phyloP scores from a whole-genome alignment of 2,329 filamentous ascomycete genomes.

The Pyrenochaeta sp. region DNA sequence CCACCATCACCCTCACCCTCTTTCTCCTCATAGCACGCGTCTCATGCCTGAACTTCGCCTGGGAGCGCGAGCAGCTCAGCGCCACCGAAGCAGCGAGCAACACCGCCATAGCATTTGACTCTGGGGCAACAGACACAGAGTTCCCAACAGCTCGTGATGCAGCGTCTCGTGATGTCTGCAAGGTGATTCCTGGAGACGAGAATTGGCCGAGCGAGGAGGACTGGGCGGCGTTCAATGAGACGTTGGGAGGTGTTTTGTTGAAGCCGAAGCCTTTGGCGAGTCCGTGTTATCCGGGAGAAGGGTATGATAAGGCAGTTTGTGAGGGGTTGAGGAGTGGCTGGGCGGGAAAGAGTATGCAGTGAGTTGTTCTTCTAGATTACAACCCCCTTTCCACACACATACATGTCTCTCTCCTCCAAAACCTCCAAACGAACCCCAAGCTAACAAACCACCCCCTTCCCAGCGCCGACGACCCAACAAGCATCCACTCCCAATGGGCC shows the following conservation, averaged over 20 bases:
- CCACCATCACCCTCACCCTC: background rate
- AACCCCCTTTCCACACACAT: too few species aligned
- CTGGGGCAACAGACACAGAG: background rate
- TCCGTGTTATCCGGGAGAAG: constrained; percentile 29
- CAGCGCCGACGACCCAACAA: constrained; percentile 32
- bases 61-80: constrained; percentile 30
- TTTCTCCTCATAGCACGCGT: too few species aligned
- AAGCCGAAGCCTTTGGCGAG: constrained; percentile 30
- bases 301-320: constrained; percentile 25
- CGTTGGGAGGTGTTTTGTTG: constrained; percentile 28
- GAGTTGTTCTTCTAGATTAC: constrained; percentile 1
- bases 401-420: too few species aligned
- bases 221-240: constrained; percentile 32
- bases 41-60: constrained; percentile 39
- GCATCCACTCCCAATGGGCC: constrained; percentile 33
- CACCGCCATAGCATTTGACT: constrained; percentile 23
- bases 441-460: too few species aligned
- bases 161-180: too few species aligned
- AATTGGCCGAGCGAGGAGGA: constrained; percentile 29
- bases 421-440: too few species aligned
- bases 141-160: too few species aligned
- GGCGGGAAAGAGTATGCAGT: constrained; percentile 29
- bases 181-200: constrained; percentile 23
- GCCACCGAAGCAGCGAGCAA: constrained; percentile 23
- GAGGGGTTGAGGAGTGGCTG: constrained; percentile 21